Evolutionary conservation across 495 filamentous ascomycete species (phyloP), one percentile per base, ranked within the genome.

Genomic region (Clavariopsis aquatica): DNA sequence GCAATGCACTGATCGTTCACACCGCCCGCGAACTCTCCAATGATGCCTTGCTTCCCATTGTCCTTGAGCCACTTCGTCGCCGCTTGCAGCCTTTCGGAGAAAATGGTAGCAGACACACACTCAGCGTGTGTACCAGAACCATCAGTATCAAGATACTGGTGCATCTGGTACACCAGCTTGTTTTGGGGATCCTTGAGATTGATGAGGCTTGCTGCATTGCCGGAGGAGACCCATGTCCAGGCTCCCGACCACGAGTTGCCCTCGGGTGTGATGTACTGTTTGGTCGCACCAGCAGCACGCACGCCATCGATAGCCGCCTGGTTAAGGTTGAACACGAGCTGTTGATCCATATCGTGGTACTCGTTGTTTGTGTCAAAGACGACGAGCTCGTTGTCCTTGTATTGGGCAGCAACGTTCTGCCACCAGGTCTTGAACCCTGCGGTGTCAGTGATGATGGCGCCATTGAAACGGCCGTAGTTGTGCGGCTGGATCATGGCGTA

Each of bases 361-460:
- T 91, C 88, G 76, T 91, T 91, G 82, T 90, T 89, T 78, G 78
- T 80, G 69, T 83, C 79, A 66, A 89, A 90, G 75, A 91, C 82
- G 68, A 90, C 86, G 57, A 81, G 81, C 43, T 76, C 71, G 79
- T 91, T 85, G 60, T 72, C 71, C 41, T 79, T 81, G 74, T 86
- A 90, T 41, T 82, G 78, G 0, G 75, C 77, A 7, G 87, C 88
- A 13, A 89, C 74, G 47, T 78, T 87, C 56, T 73, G 80, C 82
- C 87, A 91, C 78, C 82, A 91, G 10, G 83, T 75, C 28, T 80
- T 74, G 73, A 91, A 91, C 66, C 80, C 81, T 38, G 71, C 63
- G 23, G 79, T 82, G 53, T 86, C 83, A 64, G 82, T 85, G 73
- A 91, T 90, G 77, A 91, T 80, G 59, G 78, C 79, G 64, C 79